Percentiles rank a stretch among this genome's conserved stretches.
These are phyloP conservation scores for Pleurotus tuber-regium DNA, from an alignment of 768 basidiomycete genomes.

Conservation along the genomic window DNA sequence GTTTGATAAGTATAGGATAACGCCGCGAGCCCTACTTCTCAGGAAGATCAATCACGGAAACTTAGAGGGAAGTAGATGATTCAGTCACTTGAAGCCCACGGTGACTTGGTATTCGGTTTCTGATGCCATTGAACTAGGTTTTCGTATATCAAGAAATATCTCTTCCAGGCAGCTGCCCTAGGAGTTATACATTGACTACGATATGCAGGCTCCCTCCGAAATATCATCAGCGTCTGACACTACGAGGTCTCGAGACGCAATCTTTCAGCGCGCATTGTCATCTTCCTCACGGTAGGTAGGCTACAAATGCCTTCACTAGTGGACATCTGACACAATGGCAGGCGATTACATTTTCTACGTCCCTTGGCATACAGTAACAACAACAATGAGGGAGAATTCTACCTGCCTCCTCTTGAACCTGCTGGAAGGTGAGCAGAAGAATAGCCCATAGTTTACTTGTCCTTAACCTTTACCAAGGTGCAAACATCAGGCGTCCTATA, in stretches of 20 bases:
- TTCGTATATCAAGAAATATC: slow-evolving; percentile 7
- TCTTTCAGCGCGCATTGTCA: slow-evolving; percentile 8
- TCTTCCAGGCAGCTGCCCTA: too few species aligned
- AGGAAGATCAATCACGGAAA: slow-evolving; percentile 8
- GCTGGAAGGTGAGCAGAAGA: not conserved
- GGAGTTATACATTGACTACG: too few species aligned
- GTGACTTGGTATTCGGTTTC: slow-evolving; percentile 4
- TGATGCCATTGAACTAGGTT: slow-evolving; percentile 3
- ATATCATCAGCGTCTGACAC: not conserved
- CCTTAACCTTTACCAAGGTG: not conserved
- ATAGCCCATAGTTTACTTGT: not conserved
- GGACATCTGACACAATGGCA: not conserved
- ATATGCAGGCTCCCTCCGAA: not conserved
- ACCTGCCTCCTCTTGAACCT: slow-evolving; percentile 3
- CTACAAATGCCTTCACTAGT: not conserved
- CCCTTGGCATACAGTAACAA: not conserved
- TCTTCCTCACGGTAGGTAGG: slow-evolving; percentile 8
- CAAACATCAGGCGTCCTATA: not conserved
- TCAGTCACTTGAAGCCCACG: slow-evolving; percentile 30
- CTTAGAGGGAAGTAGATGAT: slow-evolving; percentile 32
- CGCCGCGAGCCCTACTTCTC: too few species aligned
- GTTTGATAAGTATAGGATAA: too few species aligned
- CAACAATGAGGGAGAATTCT: slow-evolving; percentile 1
- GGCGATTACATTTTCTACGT: slow-evolving; percentile 2
- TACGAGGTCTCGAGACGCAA: not conserved